A percentile compares a stretch with the other conserved stretches of the same genome.
Evolutionary conservation across 768 basidiomycete genomes (phyloP).

Genomic region (Termitomyces sp.): DNA sequence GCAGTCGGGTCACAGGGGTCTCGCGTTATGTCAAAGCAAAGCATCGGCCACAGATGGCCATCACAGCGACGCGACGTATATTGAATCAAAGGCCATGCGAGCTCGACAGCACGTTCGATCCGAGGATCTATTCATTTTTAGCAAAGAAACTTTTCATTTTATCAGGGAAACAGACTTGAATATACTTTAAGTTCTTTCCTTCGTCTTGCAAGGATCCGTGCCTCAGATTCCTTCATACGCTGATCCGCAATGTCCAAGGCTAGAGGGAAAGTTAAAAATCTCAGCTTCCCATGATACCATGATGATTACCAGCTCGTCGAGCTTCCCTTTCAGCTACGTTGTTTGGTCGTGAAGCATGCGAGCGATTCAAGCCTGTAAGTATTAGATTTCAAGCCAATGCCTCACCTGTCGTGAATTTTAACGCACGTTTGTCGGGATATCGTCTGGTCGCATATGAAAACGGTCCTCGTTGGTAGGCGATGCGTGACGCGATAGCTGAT

Average conservation of each 20-base stretch:
- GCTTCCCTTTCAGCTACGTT: neutral
- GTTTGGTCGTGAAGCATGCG: neutral
- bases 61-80: neutral
- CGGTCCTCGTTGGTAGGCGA: neutral
- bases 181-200: neutral
- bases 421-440: neutral
- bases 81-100: neutral
- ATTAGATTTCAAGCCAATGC: neutral
- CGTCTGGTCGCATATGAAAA: neutral
- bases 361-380: neutral
- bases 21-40: neutral
- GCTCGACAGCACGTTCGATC: neutral
- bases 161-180: neutral
- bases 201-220: neutral
- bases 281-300: too few species aligned
- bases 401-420: neutral
- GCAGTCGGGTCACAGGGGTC: neutral
- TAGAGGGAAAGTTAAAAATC: neutral
- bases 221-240: neutral
- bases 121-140: neutral
- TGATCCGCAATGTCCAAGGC: neutral
- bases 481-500: neutral
- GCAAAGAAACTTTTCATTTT: neutral
- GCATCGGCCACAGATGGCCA: neutral
- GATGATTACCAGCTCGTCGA: neutral